These are phyloP conservation scores for Suillus spraguei DNA, from an alignment of 768 basidiomycete species.

Conservation along the genomic window DNA sequence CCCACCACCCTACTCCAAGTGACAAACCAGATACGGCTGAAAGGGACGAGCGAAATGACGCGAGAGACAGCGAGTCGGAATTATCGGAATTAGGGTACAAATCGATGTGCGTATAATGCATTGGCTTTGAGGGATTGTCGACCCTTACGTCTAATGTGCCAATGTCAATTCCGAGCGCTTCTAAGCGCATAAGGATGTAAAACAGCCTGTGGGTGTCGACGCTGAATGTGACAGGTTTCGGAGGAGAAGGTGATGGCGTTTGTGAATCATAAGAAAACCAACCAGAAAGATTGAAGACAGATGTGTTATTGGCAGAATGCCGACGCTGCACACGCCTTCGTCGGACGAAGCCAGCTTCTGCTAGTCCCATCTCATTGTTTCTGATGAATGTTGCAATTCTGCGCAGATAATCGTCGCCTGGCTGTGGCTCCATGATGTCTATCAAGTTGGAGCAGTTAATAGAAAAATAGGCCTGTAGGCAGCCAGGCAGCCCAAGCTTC, in stretches of 20 bases:
- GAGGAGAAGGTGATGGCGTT: constrained; percentile 34
- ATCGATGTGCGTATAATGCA: constrained; percentile 66
- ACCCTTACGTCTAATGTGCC: constrained; percentile 81
- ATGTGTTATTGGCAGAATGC: constrained; percentile 33
- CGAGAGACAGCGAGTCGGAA: constrained; percentile 73
- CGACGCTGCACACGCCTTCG: constrained; percentile 46
- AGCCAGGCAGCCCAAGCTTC: constrained; percentile 8
- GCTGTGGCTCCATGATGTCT: constrained; percentile 50
- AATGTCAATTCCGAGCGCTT: constrained; percentile 74
- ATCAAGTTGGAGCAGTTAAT: constrained; percentile 17
- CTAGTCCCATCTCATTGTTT: constrained; percentile 71
- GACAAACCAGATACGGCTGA: constrained; percentile 78
- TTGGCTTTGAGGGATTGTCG: constrained; percentile 73
- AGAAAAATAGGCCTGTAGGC: constrained; percentile 15
- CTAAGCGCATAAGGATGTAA: constrained; percentile 86
- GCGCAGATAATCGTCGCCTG: constrained; percentile 78
- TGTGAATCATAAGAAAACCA: constrained; percentile 49
- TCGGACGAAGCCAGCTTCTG: constrained; percentile 57
- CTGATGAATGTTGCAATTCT: constrained; percentile 72
- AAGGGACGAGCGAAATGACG: constrained; percentile 75
- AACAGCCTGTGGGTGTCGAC: constrained; percentile 84
- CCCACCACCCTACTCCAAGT: constrained; percentile 76
- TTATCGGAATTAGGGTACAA: constrained; percentile 52
- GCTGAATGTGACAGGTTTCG: constrained; percentile 66
- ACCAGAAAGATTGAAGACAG: constrained; percentile 60